Evolutionary conservation across 1,139 yeast genomes (phyloP), one percentile per base, ranked within the genome.

Genomic region (Suhomyces maxii): DNA sequence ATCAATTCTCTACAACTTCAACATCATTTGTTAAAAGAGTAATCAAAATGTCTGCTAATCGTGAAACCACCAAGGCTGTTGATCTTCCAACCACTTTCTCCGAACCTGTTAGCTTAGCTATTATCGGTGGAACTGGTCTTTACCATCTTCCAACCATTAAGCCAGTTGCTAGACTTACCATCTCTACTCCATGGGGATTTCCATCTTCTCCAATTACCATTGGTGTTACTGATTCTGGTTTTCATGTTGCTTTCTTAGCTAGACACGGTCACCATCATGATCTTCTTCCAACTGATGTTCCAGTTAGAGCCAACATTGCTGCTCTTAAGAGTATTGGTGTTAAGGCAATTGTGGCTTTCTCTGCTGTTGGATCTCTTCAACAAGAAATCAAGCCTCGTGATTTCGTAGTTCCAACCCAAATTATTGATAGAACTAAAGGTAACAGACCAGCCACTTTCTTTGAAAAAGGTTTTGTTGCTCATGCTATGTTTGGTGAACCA

Each of bases 51-150:
- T 69, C 76, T n/a, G 53, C 59, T 42, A 74, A 70, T 58, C 65
- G 76, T 61, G 75, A 69, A 45, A 55, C 60, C 39, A 43, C 61
- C 38, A 59, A 58, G 40, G 31, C 63, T 18, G 39, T 58, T 18
- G 51, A 56, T 30, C 67, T 75, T 52, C 80, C 80, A 11, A 76
- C 69, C 55, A 56, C 62, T 37, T 76, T 66, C 60, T 67, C 65
- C 42, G 68, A 67, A 40, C 65, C 65, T 34, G 89, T 93, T 26
- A 77, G 82, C 37, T 76, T 93, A 41, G 98, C 96, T 39, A 82
- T 93, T 54, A 93, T 93, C 64, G 99, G 99, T 35, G 99, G 99
- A 38, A 93, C 99, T 3, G 99, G 99, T n/a, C 79, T 93, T 39
- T 93, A 93, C 73, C 87, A 89, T 48, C 77, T 93, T 50, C 89